Conservation (phyloP, 2,329 filamentous ascomycete species). For the Fusarium solani-melongenae region DNA sequence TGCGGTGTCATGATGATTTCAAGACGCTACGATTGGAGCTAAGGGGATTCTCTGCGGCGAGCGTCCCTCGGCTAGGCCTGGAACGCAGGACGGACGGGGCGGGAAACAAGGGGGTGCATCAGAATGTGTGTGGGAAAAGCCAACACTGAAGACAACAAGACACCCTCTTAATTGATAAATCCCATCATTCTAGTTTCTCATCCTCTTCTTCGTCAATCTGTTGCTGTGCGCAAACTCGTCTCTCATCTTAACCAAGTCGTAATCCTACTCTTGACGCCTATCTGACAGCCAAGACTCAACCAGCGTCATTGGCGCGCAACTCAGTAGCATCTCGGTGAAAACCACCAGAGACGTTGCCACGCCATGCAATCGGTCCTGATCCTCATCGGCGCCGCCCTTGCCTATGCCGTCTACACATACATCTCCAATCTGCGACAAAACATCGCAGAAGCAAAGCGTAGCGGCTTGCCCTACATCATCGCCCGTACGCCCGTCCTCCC, state of each 20-base stretch:
- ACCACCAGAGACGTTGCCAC: constrained; percentile 33
- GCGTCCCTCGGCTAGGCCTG: neutral
- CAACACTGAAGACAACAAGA: neutral
- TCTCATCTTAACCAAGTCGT: neutral
- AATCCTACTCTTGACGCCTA: neutral
- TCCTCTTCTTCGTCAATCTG: neutral
- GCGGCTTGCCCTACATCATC: constrained; percentile 64
- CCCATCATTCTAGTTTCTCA: neutral
- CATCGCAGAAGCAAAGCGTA: constrained; percentile 61
- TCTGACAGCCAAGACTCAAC: neutral
- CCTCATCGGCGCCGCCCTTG: constrained; percentile 48
- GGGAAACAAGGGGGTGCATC: constrained; percentile 3
- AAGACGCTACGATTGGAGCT: constrained; percentile 1
- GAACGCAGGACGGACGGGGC: neutral
- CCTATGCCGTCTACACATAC: constrained; percentile 48
- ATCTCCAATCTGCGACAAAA: constrained; percentile 55
- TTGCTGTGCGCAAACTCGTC: neutral
- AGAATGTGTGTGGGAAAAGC: neutral
- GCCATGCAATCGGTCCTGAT: constrained; percentile 51
- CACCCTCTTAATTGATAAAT: neutral
- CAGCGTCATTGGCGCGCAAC: neutral
- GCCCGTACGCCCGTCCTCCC: constrained; percentile 56
- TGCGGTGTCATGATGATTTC: neutral
- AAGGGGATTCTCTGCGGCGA: neutral
- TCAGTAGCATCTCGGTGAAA: neutral